phyloP scores from a whole-genome alignment of 2,329 filamentous ascomycete species.

The Epichloe brachyelytri region DNA sequence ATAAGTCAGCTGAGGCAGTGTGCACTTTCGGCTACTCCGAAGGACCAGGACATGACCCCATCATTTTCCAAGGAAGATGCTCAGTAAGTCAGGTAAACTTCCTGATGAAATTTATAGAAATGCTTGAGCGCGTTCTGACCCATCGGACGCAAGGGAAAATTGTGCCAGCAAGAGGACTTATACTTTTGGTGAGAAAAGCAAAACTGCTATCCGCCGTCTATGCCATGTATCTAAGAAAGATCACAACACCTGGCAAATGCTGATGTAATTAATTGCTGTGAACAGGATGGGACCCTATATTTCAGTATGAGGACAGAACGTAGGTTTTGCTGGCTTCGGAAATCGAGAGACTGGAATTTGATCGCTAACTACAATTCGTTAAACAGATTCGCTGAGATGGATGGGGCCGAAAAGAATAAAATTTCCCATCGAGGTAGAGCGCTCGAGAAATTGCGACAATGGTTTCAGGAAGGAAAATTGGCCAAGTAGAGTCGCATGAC shows the following conservation, averaged over 20 bases:
- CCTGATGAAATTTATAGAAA: not conserved
- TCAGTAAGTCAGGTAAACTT: conserved; percentile 38
- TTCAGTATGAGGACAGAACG: conserved; percentile 86
- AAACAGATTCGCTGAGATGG: conserved; percentile 79
- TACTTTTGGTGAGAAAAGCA: conserved; percentile 52
- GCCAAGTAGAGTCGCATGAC: not conserved
- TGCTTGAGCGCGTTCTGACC: not conserved
- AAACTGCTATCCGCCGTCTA: not conserved
- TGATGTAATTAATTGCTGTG: not conserved
- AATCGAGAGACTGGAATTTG: not conserved
- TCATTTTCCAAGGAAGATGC: conserved; percentile 86
- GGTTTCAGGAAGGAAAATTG: conserved; percentile 37
- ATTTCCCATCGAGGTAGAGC: conserved; percentile 86
- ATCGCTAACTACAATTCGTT: not conserved
- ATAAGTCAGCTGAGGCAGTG: conserved; percentile 86
- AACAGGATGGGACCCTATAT: conserved; percentile 87
- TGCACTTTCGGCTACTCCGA: conserved; percentile 90
- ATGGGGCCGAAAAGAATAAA: conserved; percentile 72
- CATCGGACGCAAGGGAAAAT: conserved; percentile 47
- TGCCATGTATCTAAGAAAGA: not conserved
- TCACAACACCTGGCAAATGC: not conserved
- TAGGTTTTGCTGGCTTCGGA: conserved; percentile 24
- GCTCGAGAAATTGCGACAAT: conserved; percentile 72
- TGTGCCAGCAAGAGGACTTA: conserved; percentile 68
- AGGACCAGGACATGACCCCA: conserved; percentile 70